These are phyloP conservation scores for Naganishia sp. DNA, from an alignment of 1,284 basidiomycete genomes.

Conservation along the genomic window DNA sequence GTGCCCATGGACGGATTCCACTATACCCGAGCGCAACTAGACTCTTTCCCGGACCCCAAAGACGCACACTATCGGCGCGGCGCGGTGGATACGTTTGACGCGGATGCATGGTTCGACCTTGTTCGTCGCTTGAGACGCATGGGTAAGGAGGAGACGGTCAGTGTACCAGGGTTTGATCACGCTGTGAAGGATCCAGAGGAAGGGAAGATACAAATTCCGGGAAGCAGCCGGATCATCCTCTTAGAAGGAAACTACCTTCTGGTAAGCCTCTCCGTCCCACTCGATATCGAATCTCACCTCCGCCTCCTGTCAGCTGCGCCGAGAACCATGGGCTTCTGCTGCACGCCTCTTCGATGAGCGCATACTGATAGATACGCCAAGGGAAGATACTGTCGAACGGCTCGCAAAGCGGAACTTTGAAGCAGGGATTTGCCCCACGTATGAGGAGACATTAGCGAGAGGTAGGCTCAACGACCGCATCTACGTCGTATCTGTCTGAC, in stretches of 20 bases:
- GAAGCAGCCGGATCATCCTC: slow-evolving; percentile 25
- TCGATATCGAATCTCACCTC: neutral
- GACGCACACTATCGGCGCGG: slow-evolving; percentile 32
- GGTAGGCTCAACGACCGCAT: slow-evolving; percentile 5
- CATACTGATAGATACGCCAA: slow-evolving; percentile 9
- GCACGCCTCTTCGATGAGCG: slow-evolving; percentile 27
- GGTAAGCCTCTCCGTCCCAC: neutral
- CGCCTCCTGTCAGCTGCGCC: neutral
- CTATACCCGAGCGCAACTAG: slow-evolving; percentile 30
- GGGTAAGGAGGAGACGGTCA: slow-evolving; percentile 6
- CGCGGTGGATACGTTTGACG: slow-evolving; percentile 32
- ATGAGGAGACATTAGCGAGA: slow-evolving; percentile 23
- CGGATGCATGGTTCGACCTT: slow-evolving; percentile 12
- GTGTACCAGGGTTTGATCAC: slow-evolving; percentile 31
- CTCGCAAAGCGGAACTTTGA: slow-evolving; percentile 11
- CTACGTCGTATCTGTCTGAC: neutral
- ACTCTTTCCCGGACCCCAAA: slow-evolving; percentile 27
- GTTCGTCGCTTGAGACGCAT: slow-evolving; percentile 9
- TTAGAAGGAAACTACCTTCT: slow-evolving; percentile 27
- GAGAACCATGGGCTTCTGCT: slow-evolving; percentile 27
- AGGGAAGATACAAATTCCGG: slow-evolving; percentile 15
- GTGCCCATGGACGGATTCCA: slow-evolving; percentile 34
- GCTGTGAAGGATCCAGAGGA: slow-evolving; percentile 32
- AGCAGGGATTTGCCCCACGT: slow-evolving; percentile 23
- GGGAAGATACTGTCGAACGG: slow-evolving; percentile 7